These are phyloP conservation scores for Pulveroboletus ravenelii DNA, from an alignment of 768 basidiomycete genomes.

Conservation along the genomic window DNA sequence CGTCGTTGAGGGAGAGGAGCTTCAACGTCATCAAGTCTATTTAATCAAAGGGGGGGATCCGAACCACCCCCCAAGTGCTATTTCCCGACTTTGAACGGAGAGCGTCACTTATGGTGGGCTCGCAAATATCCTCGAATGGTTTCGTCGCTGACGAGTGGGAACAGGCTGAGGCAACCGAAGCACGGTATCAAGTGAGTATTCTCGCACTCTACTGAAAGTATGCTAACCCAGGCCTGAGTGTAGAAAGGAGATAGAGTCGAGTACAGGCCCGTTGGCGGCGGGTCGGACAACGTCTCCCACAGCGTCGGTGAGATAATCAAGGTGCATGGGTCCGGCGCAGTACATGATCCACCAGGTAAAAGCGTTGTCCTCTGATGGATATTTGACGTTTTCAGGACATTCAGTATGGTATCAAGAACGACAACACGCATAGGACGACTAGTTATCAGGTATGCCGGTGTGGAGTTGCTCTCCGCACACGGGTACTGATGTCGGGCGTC, in stretches of 20 bases:
- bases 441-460: slow-evolving; percentile 30
- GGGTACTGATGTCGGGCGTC: not conserved
- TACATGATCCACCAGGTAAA: slow-evolving; percentile 15
- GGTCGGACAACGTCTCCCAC: slow-evolving; percentile 36
- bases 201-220: rapidly evolving
- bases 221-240: not conserved
- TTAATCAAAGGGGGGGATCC: not conserved
- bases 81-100: not conserved
- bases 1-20: not conserved
- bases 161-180: slow-evolving; percentile 18
- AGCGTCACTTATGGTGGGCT: slow-evolving; percentile 10
- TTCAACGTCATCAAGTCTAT: slow-evolving; percentile 17
- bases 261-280: slow-evolving; percentile 41
- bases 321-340: slow-evolving; percentile 31
- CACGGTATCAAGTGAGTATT: slow-evolving; percentile 22
- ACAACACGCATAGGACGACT: slow-evolving; percentile 40
- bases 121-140: not conserved
- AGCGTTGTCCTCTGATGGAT: too few species aligned
- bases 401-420: slow-evolving; percentile 30
- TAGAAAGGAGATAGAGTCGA: slow-evolving; percentile 41
- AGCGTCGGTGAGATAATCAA: slow-evolving; percentile 34
- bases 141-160: not conserved
- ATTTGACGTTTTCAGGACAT: too few species aligned
- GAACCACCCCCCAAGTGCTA: too few species aligned
- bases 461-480: not conserved